phyloP scores from a whole-genome alignment of 1,284 basidiomycete genomes.

The Schizopora paradoxa region DNA sequence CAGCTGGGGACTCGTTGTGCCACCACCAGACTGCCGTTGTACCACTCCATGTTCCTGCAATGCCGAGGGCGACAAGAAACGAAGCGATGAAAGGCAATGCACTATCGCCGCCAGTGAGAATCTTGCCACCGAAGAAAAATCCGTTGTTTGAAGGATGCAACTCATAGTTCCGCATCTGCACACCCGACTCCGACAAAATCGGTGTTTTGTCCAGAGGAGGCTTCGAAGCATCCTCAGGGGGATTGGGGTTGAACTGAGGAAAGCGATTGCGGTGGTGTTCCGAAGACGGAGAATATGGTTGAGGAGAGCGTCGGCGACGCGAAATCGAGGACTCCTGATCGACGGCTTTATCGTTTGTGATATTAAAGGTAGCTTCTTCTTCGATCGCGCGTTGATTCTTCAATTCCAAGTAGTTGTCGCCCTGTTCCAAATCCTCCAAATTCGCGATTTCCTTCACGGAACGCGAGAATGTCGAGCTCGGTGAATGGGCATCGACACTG shows the following conservation, averaged over 20 bases:
- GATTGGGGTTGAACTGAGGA: slow-evolving; percentile 12
- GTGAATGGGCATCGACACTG: slow-evolving; percentile 12
- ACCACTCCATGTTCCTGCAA: slow-evolving; percentile 77
- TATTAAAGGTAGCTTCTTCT: slow-evolving; percentile 13
- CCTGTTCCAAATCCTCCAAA: slow-evolving; percentile 1
- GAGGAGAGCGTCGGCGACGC: neutral
- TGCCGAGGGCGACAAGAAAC: slow-evolving; percentile 54
- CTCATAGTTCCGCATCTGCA: slow-evolving; percentile 49
- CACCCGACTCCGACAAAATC: slow-evolving; percentile 25
- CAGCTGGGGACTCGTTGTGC: slow-evolving; percentile 68
- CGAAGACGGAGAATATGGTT: neutral
- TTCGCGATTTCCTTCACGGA: slow-evolving; percentile 9
- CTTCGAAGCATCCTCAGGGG: neutral
- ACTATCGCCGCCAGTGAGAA: slow-evolving; percentile 82
- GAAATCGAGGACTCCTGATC: slow-evolving; percentile 2
- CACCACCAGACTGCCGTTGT: slow-evolving; percentile 87
- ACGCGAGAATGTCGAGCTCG: too few relatives aligned
- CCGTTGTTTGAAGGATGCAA: slow-evolving; percentile 64
- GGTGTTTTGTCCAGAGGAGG: slow-evolving; percentile 8
- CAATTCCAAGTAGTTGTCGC: slow-evolving; percentile 12
- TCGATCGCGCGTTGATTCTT: slow-evolving; percentile 10
- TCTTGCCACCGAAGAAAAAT: slow-evolving; percentile 67
- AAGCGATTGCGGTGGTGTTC: too few relatives aligned
- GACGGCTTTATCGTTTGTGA: slow-evolving; percentile 2
- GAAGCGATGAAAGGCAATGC: slow-evolving; percentile 71